Base-by-base conservation (phyloP, 1,284 basidiomycete genomes). In the Cryptococcus sp. region DNA sequence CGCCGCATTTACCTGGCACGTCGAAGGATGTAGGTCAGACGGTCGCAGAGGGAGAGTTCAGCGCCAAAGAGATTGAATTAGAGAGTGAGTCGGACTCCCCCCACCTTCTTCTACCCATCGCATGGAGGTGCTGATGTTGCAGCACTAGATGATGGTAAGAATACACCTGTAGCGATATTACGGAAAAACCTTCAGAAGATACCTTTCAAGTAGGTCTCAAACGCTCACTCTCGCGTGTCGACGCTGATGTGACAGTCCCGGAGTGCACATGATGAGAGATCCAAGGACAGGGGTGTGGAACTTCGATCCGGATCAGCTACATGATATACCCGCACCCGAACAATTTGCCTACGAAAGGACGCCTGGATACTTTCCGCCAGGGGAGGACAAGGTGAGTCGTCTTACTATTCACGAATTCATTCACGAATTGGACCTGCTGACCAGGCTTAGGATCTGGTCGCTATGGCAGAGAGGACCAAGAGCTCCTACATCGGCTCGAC, bases 221-320 rank as follows among this genome's bases (percentile, higher is more conserved):
- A 24, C 23, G 14, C 12, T 23, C 33, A 18, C 37, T 21, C 5
- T 34, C 7, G 24, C 11, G 16, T 19, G 25, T 19, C 12, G 32
- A 21, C 5, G 12, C 23, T 28, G 44, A 46, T 43, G 51, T 9
- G 45, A 0, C 47, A 92, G 88, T 59, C 87, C 88, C 3, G 91
- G 91, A n/a, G 85, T 95, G 0, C 87, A 94, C 64, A 89, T 87
- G 83, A 72, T 97, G 2, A 82, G 83, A 60, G 92, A 98, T 62
- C 86, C 88, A 1, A 79, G 88, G 9, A 87, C 90, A 0, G 79
- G 82, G 5, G 85, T 89, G 6, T 94, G 89, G 74, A 95, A 95
- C 67, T 97, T 90, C 65, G 74, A 83, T 0, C 80, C 82, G 1
- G 80, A 79, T 62, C 73, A 90, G 3, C 47, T 58, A 10, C 80